Percentiles rank a stretch among this genome's conserved stretches.
Evolutionary conservation across 306 rosid species (phyloP).

Genomic region (Lablab purpureus): DNA sequence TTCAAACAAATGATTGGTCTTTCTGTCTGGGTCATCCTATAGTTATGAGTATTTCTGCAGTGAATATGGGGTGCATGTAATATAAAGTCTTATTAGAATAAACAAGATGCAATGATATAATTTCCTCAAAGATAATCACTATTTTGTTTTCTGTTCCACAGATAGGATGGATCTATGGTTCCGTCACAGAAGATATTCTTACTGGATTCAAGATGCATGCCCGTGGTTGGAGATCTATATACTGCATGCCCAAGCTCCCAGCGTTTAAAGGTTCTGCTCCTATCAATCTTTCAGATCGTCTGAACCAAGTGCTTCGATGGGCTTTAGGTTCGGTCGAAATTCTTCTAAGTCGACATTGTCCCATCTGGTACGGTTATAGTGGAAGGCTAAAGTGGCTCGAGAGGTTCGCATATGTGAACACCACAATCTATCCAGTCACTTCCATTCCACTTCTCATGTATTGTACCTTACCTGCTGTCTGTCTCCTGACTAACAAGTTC

Average conservation of each 20-base stretch:
- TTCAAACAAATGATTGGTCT: neutral
- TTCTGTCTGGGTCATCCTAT: neutral
- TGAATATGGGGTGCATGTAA: slow-evolving; percentile 15
- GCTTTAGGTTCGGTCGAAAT: slow-evolving; percentile 92
- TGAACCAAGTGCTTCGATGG: slow-evolving; percentile 97
- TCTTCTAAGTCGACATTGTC: slow-evolving; percentile 88
- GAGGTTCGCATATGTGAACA: slow-evolving; percentile 82
- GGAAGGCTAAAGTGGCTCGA: slow-evolving; percentile 92
- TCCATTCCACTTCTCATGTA: slow-evolving; percentile 84
- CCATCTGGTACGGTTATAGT: slow-evolving; percentile 90
- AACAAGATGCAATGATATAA: neutral
- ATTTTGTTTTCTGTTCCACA: slow-evolving; percentile 49
- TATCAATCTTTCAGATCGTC: slow-evolving; percentile 92
- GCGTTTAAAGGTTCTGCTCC: slow-evolving; percentile 98
- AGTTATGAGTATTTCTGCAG: slow-evolving; percentile 2
- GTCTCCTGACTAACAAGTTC: slow-evolving; percentile 92
- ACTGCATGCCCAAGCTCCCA: slow-evolving; percentile 84
- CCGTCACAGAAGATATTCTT: slow-evolving; percentile 95
- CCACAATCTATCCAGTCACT: slow-evolving; percentile 89
- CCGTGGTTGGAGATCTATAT: slow-evolving; percentile 91
- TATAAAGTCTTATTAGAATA: neutral
- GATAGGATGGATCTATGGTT: slow-evolving; percentile 98
- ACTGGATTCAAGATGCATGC: slow-evolving; percentile 98
- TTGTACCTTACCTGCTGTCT: slow-evolving; percentile 90
- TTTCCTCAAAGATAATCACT: slow-evolving; percentile 26